A percentile compares a stretch with the other conserved stretches of the same genome.
Conservation (phyloP, 805 yeast species). For the Nakazawaea populi region DNA sequence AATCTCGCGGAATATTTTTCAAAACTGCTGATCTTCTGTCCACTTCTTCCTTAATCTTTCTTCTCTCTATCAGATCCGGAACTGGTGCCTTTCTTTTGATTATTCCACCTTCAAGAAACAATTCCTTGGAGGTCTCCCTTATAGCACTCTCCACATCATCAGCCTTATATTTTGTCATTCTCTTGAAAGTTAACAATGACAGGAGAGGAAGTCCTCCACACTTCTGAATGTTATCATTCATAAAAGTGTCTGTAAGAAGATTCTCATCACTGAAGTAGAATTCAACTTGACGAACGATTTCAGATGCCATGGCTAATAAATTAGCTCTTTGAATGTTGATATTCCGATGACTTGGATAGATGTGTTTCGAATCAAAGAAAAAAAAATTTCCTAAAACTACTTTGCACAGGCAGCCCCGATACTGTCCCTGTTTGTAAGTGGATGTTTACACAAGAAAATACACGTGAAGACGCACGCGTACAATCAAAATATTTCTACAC, state of each 20-base stretch:
- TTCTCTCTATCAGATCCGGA: slow-evolving; percentile 35
- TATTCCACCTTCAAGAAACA: slow-evolving; percentile 35
- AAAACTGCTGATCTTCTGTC: slow-evolving; percentile 6
- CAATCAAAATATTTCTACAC: not conserved
- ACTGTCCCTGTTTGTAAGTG: not conserved
- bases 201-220: slow-evolving; percentile 20
- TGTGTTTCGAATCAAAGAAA: not conserved
- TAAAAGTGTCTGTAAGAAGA: slow-evolving; percentile 74
- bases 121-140: slow-evolving; percentile 28
- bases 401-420: not conserved
- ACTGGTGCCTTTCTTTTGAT: slow-evolving; percentile 38
- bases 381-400: not conserved
- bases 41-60: slow-evolving; percentile 27
- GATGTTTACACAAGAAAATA: not conserved
- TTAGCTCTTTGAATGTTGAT: not conserved
- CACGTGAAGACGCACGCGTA: not conserved
- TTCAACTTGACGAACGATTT: slow-evolving; percentile 66
- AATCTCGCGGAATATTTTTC: slow-evolving; percentile 5
- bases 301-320: slow-evolving; percentile 12
- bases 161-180: slow-evolving; percentile 43
- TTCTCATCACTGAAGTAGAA: slow-evolving; percentile 83
- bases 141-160: slow-evolving; percentile 38
- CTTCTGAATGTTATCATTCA: slow-evolving; percentile 33
- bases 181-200: slow-evolving; percentile 15
- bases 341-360: not conserved